A percentile compares a stretch with the other conserved stretches of the same genome.
These are phyloP conservation scores for Kwoniella botswanensis DNA, from an alignment of 768 basidiomycete species.

Conservation along the genomic window DNA sequence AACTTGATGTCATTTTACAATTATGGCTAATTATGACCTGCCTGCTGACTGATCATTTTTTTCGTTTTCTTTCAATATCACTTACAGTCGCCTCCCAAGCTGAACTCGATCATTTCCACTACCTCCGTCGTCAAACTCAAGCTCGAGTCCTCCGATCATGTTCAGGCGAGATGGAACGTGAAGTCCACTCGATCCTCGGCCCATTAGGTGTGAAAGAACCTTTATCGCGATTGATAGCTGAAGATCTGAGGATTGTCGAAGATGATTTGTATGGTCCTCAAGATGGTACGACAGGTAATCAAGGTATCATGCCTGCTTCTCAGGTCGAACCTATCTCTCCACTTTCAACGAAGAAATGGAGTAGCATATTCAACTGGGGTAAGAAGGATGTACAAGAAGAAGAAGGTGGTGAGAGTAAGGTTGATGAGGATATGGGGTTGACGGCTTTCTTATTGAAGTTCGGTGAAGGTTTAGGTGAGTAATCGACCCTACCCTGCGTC, in stretches of 20 bases:
- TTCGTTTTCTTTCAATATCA: no score
- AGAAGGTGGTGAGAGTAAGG: conserved; percentile 67
- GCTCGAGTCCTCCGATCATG: conserved; percentile 87
- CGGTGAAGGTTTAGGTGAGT: conserved; percentile 84
- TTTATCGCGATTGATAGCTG: conserved; percentile 77
- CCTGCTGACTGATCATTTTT: no score
- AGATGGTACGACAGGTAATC: conserved; percentile 45
- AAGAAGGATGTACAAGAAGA: conserved; percentile 58
- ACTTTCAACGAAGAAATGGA: conserved; percentile 25
- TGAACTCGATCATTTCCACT: conserved; percentile 92
- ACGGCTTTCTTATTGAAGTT: conserved; percentile 95
- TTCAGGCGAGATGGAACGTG: conserved; percentile 93
- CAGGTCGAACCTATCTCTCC: conserved; percentile 3
- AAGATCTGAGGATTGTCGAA: conserved; percentile 65
- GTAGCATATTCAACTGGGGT: conserved; percentile 28
- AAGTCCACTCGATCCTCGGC: conserved; percentile 83
- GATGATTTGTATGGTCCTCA: conserved; percentile 44
- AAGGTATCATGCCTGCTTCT: conserved; percentile 34
- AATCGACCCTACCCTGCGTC: no score
- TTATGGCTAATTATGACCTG: neutral
- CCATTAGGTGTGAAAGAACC: conserved; percentile 87
- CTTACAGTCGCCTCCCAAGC: conserved; percentile 80
- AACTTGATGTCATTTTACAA: neutral
- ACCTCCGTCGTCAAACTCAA: conserved; percentile 73
- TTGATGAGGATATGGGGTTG: conserved; percentile 80